Evolutionary conservation across 441 rosid species (phyloP).

Genomic region (Euphorbia celastroides): DNA sequence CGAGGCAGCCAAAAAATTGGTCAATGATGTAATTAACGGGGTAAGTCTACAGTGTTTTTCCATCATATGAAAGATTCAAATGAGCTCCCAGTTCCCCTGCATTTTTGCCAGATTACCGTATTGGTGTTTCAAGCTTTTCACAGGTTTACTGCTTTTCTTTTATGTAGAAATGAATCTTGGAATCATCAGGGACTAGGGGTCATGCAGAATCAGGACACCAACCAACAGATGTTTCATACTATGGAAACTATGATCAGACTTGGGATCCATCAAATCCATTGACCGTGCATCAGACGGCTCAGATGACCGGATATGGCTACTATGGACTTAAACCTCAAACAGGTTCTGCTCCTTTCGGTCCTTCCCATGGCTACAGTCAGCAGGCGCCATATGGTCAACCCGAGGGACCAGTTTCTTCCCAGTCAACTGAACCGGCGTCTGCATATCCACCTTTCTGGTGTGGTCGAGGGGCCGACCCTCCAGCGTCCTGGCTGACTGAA

Average conservation of each 20-base stretch:
- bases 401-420: conserved; percentile 7
- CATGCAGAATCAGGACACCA: conserved; percentile 19
- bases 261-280: conserved; percentile 20
- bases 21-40: conserved; percentile 26
- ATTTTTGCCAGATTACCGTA: too few relatives aligned
- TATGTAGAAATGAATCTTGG: conserved; percentile 20
- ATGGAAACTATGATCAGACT: conserved; percentile 17
- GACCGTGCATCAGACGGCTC: conserved; percentile 16
- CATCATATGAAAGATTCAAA: background rate
- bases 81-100: background rate
- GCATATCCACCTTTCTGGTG: conserved; percentile 18
- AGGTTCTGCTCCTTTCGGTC: conserved; percentile 20
- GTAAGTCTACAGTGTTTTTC: conserved; percentile 13
- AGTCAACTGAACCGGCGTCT: conserved; percentile 13
- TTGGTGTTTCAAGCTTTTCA: too few relatives aligned
- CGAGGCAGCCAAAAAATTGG: conserved; percentile 28
- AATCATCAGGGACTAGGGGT: conserved; percentile 11
- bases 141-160: too few relatives aligned
- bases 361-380: conserved; percentile 18
- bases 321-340: conserved; percentile 23
- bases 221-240: conserved; percentile 16
- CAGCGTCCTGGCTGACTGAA: conserved; percentile 19
- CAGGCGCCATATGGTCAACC: too few relatives aligned
- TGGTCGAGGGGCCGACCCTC: conserved; percentile 9
- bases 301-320: conserved; percentile 22